Conservation (phyloP, 169 alveolate species). For the Theileria sp. region DNA sequence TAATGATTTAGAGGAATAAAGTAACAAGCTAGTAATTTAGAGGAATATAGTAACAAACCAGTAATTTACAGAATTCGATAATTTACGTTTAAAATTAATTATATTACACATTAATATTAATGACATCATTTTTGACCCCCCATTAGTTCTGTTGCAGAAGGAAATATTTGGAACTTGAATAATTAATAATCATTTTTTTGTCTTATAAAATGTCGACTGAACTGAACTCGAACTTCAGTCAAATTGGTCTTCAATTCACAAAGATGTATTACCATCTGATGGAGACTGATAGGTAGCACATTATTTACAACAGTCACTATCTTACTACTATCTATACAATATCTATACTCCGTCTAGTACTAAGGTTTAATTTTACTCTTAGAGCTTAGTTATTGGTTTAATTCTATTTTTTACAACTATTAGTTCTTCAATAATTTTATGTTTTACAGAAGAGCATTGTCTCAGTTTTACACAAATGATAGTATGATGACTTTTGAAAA, state of each 20-base stretch:
- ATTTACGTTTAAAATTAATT: background rate
- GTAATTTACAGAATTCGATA: too few species aligned
- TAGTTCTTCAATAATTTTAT: too few species aligned
- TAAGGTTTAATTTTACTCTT: background rate
- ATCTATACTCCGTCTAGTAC: background rate
- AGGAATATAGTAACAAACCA: too few species aligned
- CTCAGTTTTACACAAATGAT: constrained; percentile 79
- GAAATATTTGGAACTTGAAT: too few species aligned
- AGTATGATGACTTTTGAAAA: constrained; percentile 87
- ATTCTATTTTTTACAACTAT: background rate
- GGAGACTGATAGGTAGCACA: constrained; percentile 61
- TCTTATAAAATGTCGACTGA: constrained; percentile 27
- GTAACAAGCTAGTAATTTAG: too few species aligned
- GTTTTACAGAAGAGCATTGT: constrained; percentile 36
- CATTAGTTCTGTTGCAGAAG: too few species aligned
- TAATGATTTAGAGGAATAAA: too few species aligned
- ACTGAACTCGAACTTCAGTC: constrained; percentile 48
- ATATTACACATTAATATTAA: background rate
- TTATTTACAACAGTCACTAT: background rate
- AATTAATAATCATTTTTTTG: background rate
- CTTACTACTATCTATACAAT: background rate
- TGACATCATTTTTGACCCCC: too few species aligned
- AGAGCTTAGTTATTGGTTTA: too few species aligned
- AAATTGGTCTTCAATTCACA: constrained; percentile 56
- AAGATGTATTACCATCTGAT: constrained; percentile 58